A percentile compares a stretch with the other conserved stretches of the same genome.
These are phyloP conservation scores for Arthrobotrys sinensis DNA, from an alignment of 2,329 filamentous ascomycete genomes.

Conservation along the genomic window DNA sequence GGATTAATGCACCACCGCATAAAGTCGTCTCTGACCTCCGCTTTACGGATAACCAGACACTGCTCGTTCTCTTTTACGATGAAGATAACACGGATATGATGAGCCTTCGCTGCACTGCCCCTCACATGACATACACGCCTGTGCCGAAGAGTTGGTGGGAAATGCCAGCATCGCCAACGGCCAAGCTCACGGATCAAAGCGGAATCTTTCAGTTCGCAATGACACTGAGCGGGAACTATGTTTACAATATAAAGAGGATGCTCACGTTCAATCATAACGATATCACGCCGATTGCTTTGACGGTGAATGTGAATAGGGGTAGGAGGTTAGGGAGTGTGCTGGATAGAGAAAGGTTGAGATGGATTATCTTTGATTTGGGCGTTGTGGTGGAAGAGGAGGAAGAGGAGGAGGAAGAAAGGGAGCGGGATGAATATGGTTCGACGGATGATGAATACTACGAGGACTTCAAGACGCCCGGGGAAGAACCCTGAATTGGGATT, in stretches of 20 bases:
- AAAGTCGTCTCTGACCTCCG: conserved; percentile 62
- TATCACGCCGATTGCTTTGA: conserved; percentile 52
- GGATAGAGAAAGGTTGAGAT: conserved; percentile 50
- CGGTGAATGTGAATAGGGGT: conserved; percentile 58
- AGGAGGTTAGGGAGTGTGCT: conserved; percentile 55
- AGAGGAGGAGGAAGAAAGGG: conserved; percentile 23
- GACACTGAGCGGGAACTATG: conserved; percentile 28
- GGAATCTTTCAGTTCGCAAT: conserved; percentile 54
- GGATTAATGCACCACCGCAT: conserved; percentile 41
- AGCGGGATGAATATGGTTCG: conserved; percentile 35
- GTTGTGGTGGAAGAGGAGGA: conserved; percentile 43
- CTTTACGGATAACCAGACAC: conserved; percentile 64
- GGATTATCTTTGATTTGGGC: conserved; percentile 59
- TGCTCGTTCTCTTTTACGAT: conserved; percentile 63
- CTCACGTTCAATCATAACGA: conserved; percentile 57
- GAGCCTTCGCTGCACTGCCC: conserved; percentile 45
- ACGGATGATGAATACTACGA: conserved; percentile 41
- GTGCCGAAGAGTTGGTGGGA: conserved; percentile 54
- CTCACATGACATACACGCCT: conserved; percentile 45
- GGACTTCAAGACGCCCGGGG: conserved; percentile 26
- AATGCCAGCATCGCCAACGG: conserved; percentile 36
- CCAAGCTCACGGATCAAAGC: conserved; percentile 24
- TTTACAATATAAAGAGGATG: conserved; percentile 27
- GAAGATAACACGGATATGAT: conserved; percentile 61
- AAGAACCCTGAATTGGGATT: conserved; percentile 1